These are phyloP conservation scores for Trifolium pratense DNA, from an alignment of 306 rosid genomes.

Conservation along the genomic window DNA sequence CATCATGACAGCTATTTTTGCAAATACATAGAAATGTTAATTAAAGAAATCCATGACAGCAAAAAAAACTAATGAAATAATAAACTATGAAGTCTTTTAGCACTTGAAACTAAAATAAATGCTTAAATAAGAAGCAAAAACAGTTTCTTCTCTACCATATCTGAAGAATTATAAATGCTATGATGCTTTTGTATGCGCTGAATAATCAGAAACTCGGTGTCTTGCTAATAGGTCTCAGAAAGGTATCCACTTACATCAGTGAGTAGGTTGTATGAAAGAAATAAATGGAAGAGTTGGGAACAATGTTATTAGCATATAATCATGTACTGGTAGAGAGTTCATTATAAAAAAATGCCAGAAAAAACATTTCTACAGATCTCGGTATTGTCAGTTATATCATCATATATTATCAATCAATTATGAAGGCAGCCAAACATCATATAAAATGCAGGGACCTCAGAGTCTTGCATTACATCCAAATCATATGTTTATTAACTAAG, in stretches of 20 bases:
- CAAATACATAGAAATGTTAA: neutral
- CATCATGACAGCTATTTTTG: constrained; percentile 15
- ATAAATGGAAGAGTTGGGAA: neutral
- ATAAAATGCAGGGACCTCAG: too few species aligned
- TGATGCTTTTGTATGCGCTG: neutral
- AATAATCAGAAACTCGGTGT: constrained; percentile 7
- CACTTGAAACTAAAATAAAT: neutral
- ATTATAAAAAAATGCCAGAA: neutral
- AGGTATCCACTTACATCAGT: neutral
- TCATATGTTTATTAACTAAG: too few species aligned
- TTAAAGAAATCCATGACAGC: constrained; percentile 23
- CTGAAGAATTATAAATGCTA: neutral
- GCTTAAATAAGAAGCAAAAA: constrained; percentile 6
- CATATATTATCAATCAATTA: too few species aligned
- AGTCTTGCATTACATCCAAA: too few species aligned
- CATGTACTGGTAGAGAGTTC: neutral
- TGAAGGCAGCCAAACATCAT: too few species aligned
- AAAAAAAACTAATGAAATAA: neutral
- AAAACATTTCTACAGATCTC: neutral
- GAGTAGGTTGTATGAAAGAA: neutral
- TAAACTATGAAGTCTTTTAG: neutral
- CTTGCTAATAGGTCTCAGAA: neutral
- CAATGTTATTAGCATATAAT: too few species aligned
- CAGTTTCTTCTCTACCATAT: neutral
- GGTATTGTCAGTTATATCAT: too few species aligned